Percentiles rank a stretch among this genome's conserved stretches.
Evolutionary conservation across 345 rosid species (phyloP).

Genomic region (Dovyalis caffra): DNA sequence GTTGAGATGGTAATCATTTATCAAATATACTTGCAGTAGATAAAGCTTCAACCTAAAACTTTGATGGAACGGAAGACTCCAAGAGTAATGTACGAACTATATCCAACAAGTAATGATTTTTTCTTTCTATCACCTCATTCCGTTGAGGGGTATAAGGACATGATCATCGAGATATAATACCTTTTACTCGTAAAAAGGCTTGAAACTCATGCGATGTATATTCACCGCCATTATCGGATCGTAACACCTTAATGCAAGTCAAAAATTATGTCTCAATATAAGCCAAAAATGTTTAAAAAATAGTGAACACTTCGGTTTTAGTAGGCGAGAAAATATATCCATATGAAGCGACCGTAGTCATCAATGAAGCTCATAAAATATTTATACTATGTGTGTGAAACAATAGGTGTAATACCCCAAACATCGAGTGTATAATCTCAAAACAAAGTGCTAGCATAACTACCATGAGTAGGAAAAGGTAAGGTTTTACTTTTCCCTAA

Average conservation of each 20-base stretch:
- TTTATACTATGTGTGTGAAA: background rate
- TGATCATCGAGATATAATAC: background rate
- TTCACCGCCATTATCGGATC: background rate
- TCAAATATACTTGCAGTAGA: background rate
- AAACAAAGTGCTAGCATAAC: background rate
- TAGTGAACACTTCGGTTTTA: background rate
- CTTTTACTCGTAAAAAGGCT: background rate
- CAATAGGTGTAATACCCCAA: background rate
- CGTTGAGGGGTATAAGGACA: background rate
- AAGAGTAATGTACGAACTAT: background rate
- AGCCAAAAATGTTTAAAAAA: background rate
- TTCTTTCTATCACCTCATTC: background rate
- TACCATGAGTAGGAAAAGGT: background rate
- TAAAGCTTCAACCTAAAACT: background rate
- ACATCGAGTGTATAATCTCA: background rate
- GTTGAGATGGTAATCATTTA: background rate
- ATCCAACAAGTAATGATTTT: background rate
- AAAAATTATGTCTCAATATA: background rate
- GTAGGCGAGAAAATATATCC: background rate
- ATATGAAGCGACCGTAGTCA: background rate
- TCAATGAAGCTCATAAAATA: slow-evolving; percentile 1
- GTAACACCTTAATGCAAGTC: background rate
- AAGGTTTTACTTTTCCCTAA: background rate
- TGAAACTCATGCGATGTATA: background rate
- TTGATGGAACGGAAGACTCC: background rate